Base-by-base conservation (phyloP, 2,329 filamentous ascomycete genomes). In the Aspergillus versicolor region DNA sequence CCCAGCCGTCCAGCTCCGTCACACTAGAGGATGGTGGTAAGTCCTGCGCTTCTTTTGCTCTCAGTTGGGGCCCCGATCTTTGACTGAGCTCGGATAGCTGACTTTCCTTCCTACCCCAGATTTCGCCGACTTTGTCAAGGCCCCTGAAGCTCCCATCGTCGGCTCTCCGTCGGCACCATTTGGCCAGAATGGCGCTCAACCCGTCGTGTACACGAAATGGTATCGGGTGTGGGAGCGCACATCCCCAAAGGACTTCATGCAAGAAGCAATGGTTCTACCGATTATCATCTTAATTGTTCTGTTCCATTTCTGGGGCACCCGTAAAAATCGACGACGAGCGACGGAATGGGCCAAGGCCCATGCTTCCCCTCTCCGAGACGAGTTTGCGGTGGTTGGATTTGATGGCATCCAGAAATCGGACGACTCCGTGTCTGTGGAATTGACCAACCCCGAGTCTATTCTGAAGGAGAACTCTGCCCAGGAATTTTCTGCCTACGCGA, bases 181-280 rank as follows among this genome's bases (percentile, higher is more conserved):
- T 58, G 75, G 76, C 42, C 74, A 76, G 48, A 81, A 82, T 59
- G 79, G 47, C 32, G 50, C 78, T 44, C 80, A 81, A 44, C 75
- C 73, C 43, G 78, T 81, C 24, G 89, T 90, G 13, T 97, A 89
- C 75, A 96, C 92, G 51, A 91, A 91, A 81, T 99, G 94, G 94
- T 99, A 97, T 79, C 91, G 92, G 56, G 81, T 97, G 60, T 94
- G 96, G 83, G 92, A 97, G 83, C 91, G 94, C 70, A 87, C 92
- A 69, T 87, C 87, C 24, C 79, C 88, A 59, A 83, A 82, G 69
- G 94, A 99, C 74, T 99, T 99, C 82, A 87, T 87, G 77, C 84
- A 88, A 68, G 94, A 99, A 79, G 88, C 90, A 58, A 79, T 92
- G 73, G 89, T 99, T 67, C 78, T 97, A 59, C 83, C 84, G 34